Evolutionary conservation across 2,329 filamentous ascomycete species (phyloP), one percentile per base, ranked within the genome.

Genomic region (Fusarium nurragi): DNA sequence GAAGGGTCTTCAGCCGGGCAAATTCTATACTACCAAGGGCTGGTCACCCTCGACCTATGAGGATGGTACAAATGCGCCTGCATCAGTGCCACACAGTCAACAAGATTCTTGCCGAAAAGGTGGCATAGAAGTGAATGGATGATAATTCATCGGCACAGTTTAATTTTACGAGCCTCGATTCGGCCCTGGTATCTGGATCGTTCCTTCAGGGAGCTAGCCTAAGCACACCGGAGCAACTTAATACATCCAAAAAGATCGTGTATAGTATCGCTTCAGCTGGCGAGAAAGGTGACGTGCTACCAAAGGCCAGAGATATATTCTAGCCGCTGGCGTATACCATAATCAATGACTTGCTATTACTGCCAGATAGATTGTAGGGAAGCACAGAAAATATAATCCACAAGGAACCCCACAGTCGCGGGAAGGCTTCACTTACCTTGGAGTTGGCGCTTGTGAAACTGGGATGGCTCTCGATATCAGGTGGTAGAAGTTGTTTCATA

Each of bases 111-210:
- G 54, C 54, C 7, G 54, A 57, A 21, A 39, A 40, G n/a, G 54
- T 56, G 0, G 54, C 54, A 1, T 57, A 51, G 54, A 21, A 56
- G 3, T 57, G 54, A 51, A 56, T 57, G 22, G 28, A 47, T 3
- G 40, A 48, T 7, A 57, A 56, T 4, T 19, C 40, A 2, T 10
- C 26, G 7, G 19, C 23, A 0, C 26, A 38, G 0, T 57, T 56
- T 6, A 51, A 57, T 1, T 40, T 57, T 13, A 51, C 56, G 0
- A 56, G 54, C 34, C 8, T 57, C 13, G 56, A 56, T 1, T 51
- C 54, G 6, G 54, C 54, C 2, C 56, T 57, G 54, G 54, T 57
- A 4, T 57, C 56, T 12, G 54, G 54, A 0, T n/a, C 54, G 8
- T 57, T 55, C 4, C 21, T 57, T 0, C 51, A 36, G 11, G 54